phyloP scores from a whole-genome alignment of 2,329 filamentous ascomycete species.

The Penicillium sp. region DNA sequence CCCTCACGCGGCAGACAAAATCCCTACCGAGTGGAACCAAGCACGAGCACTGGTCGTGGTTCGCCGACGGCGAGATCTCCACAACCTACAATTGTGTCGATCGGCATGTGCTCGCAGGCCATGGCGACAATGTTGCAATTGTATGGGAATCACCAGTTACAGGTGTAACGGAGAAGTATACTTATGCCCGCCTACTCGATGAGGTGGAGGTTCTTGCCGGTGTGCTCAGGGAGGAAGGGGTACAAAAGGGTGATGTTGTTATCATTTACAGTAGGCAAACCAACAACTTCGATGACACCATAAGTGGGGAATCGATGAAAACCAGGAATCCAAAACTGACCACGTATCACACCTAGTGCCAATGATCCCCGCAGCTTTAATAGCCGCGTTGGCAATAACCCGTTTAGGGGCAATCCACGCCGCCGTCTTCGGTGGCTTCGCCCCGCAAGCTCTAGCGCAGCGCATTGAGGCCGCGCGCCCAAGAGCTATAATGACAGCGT shows the following conservation, averaged over 20 bases:
- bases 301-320: background rate
- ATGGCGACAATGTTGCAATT: constrained; percentile 72
- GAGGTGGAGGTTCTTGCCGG: constrained; percentile 82
- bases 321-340: background rate
- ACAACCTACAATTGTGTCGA: constrained; percentile 92
- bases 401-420: constrained; percentile 85
- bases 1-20: constrained; percentile 62
- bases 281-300: background rate
- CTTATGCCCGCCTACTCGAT: constrained; percentile 71
- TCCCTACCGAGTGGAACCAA: constrained; percentile 58
- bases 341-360: constrained; percentile 62
- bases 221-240: constrained; percentile 77
- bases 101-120: constrained; percentile 78
- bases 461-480: constrained; percentile 81
- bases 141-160: constrained; percentile 88
- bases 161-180: constrained; percentile 67
- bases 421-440: constrained; percentile 93
- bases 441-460: constrained; percentile 75
- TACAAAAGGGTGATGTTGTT: constrained; percentile 80
- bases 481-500: constrained; percentile 77
- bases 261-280: constrained; percentile 73
- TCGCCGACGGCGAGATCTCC: constrained; percentile 81
- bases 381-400: constrained; percentile 78
- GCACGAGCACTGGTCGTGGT: constrained; percentile 86
- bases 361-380: constrained; percentile 88